A percentile compares a stretch with the other conserved stretches of the same genome.
phyloP scores from a whole-genome alignment of 179 eudicot genomes.

The Gypsophila paniculata region DNA sequence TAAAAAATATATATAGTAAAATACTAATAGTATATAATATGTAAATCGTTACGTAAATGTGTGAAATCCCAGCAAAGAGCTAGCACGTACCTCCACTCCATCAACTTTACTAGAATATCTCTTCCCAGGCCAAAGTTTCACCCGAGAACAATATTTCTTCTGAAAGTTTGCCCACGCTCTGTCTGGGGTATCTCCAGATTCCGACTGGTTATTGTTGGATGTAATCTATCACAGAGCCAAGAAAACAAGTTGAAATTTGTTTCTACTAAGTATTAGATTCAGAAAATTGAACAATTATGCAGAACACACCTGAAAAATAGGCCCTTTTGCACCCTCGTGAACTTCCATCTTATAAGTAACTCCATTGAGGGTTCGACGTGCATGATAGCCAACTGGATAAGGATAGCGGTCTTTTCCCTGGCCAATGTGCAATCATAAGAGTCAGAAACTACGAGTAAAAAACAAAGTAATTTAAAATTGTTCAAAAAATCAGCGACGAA shows the following conservation, averaged over 20 bases:
- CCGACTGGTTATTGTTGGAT: constrained; percentile 61
- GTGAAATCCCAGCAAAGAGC: neutral
- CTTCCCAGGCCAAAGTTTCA: constrained; percentile 78
- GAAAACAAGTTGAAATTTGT: neutral
- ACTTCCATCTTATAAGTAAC: constrained; percentile 71
- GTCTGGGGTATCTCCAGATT: constrained; percentile 91
- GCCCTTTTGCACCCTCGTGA: constrained; percentile 78
- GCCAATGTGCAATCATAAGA: constrained; percentile 17
- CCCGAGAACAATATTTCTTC: constrained; percentile 56
- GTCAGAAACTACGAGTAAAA: neutral
- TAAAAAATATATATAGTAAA: too few relatives aligned
- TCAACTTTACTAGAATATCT: constrained; percentile 82
- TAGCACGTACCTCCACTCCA: constrained; percentile 76
- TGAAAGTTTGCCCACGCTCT: constrained; percentile 86
- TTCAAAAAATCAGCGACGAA: constrained; percentile 1
- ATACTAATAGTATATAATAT: too few relatives aligned
- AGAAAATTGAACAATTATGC: constrained; percentile 6
- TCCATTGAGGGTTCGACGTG: constrained; percentile 62
- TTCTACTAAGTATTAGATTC: neutral
- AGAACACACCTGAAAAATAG: constrained; percentile 62
- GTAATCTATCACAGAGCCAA: constrained; percentile 45
- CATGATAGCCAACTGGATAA: constrained; percentile 81
- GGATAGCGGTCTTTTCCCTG: constrained; percentile 98
- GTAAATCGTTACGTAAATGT: neutral
- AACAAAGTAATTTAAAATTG: neutral